Percentiles rank a stretch among this genome's conserved stretches.
phyloP scores from a whole-genome alignment of 768 basidiomycete species.

The Collybiopsis luxurians region DNA sequence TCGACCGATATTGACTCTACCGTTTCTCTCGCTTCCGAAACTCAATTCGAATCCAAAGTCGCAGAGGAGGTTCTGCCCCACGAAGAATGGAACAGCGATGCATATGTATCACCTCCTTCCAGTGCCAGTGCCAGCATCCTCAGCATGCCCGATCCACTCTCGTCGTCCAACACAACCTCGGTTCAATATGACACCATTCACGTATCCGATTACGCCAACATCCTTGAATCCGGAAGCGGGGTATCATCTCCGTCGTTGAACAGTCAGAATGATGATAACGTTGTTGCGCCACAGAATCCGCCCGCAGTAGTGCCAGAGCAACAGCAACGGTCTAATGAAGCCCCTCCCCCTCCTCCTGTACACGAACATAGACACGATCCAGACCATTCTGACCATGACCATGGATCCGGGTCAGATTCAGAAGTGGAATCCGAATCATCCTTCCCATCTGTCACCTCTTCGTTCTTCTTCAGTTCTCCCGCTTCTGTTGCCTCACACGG shows the following conservation, averaged over 20 bases:
- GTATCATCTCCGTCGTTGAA: not conserved
- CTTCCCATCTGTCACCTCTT: slow-evolving; percentile 8
- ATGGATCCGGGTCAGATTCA: not conserved
- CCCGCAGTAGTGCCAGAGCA: not conserved
- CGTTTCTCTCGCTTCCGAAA: not conserved
- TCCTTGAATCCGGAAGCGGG: not conserved
- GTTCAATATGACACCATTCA: not conserved
- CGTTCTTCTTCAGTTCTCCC: slow-evolving; percentile 8
- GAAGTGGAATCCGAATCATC: slow-evolving; percentile 7
- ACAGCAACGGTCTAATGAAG: not conserved
- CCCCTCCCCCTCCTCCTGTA: not conserved
- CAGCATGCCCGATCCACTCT: slow-evolving; percentile 9
- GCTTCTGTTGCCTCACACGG: slow-evolving; percentile 3
- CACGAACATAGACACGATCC: not conserved
- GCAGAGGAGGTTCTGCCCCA: not conserved
- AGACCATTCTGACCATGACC: not conserved
- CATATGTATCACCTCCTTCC: not conserved
- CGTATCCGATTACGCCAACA: not conserved
- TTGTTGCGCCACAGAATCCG: not conserved
- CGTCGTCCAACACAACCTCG: slow-evolving; percentile 1
- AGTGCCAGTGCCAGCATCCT: slow-evolving; percentile 6
- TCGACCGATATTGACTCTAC: not conserved
- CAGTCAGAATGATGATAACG: not conserved
- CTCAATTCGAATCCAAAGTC: not conserved
- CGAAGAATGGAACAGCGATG: not conserved